phyloP scores from a whole-genome alignment of 768 basidiomycete species.

The Tephrocybe sp. region DNA sequence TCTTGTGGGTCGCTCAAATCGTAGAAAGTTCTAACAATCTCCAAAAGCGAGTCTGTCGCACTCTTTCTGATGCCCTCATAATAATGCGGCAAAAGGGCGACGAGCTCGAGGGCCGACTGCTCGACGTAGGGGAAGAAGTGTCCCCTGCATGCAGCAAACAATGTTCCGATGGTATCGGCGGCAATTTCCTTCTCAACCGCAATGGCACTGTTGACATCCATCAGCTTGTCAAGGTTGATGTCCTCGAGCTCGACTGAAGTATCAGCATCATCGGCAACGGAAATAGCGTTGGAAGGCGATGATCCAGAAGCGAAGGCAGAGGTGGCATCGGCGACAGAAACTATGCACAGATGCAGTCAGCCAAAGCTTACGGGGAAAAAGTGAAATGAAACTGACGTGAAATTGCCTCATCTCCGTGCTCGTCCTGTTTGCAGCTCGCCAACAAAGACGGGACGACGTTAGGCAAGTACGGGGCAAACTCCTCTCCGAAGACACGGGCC shows the following conservation, averaged over 20 bases:
- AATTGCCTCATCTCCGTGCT: constrained; percentile 64
- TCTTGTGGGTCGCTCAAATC: constrained; percentile 80
- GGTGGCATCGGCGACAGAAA: constrained; percentile 53
- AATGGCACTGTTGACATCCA: constrained; percentile 93
- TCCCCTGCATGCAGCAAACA: constrained; percentile 78
- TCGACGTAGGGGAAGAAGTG: constrained; percentile 95
- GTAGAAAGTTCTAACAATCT: constrained; percentile 89
- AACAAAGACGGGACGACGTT: constrained; percentile 86
- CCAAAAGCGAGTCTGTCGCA: constrained; percentile 83
- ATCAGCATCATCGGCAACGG: constrained; percentile 55
- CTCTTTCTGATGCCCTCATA: constrained; percentile 98
- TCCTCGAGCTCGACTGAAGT: constrained; percentile 74
- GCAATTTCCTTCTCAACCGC: constrained; percentile 99
- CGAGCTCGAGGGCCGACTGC: constrained; percentile 73
- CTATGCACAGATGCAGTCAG: constrained; percentile 26
- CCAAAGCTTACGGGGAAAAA: background rate
- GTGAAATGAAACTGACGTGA: constrained; percentile 34
- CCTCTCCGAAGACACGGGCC: constrained; percentile 94
- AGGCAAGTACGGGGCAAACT: constrained; percentile 86
- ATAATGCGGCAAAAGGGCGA: constrained; percentile 82
- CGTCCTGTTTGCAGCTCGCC: constrained; percentile 77
- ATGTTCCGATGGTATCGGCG: constrained; percentile 89
- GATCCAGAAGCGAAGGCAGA: constrained; percentile 72
- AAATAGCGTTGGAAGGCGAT: constrained; percentile 69
- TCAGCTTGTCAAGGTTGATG: constrained; percentile 80